Evolutionary conservation across 2,329 filamentous ascomycete genomes (phyloP).

Genomic region (Trichoderma asperellum): DNA sequence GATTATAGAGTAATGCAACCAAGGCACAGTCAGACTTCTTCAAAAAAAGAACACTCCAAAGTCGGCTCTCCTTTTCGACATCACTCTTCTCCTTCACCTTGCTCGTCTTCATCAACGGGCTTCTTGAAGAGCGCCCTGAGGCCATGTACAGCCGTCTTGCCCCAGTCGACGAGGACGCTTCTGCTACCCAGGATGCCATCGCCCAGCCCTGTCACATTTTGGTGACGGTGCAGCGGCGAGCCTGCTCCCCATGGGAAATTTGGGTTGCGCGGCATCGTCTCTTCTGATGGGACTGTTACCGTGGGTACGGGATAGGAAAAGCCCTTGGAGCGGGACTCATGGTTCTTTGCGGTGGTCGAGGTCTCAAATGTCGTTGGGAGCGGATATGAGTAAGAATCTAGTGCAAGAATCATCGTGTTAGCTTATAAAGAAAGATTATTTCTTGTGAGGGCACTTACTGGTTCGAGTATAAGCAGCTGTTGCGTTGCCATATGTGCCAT

Average conservation of each 20-base stretch:
- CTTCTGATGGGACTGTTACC: conserved; percentile 24
- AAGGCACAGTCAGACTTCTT: background rate
- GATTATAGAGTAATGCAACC: background rate
- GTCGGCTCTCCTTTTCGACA: background rate
- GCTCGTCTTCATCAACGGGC: background rate
- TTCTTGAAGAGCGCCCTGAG: conserved; percentile 17
- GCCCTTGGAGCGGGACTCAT: conserved; percentile 10
- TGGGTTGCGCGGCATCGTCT: conserved; percentile 37
- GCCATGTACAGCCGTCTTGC: conserved; percentile 8
- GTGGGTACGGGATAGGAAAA: conserved; percentile 32
- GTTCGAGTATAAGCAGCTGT: conserved; percentile 6
- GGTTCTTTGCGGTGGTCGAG: conserved; percentile 29
- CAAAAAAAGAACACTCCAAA: background rate
- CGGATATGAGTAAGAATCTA: conserved; percentile 19
- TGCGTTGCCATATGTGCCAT: background rate
- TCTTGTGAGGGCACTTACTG: conserved; percentile 11
- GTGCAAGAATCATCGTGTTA: background rate
- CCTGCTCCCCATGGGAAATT: conserved; percentile 45
- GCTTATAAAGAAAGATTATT: background rate
- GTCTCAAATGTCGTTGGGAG: conserved; percentile 32
- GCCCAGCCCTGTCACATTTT: conserved; percentile 37
- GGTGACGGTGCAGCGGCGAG: conserved; percentile 44
- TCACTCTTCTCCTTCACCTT: background rate
- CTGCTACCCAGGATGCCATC: conserved; percentile 28
- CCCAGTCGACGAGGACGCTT: conserved; percentile 12